Conservation (phyloP, 768 basidiomycete genomes). For the Hypholoma fasciculare region DNA sequence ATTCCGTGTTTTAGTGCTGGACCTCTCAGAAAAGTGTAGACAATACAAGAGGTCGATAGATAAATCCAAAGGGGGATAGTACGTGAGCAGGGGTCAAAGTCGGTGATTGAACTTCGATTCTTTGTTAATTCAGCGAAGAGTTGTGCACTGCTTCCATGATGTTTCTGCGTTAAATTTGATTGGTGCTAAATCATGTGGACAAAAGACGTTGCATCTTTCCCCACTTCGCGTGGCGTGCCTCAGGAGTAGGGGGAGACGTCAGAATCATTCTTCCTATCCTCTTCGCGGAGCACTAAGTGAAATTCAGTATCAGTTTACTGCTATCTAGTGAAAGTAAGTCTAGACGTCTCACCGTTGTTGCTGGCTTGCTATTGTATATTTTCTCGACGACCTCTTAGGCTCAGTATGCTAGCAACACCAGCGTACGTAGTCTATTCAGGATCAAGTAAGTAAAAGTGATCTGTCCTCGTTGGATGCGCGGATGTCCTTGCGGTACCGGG, state of each 20-base stretch:
- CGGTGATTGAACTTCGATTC: no score
- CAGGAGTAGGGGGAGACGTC: constrained; percentile 65
- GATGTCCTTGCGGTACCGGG: constrained; percentile 76
- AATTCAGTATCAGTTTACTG: neutral
- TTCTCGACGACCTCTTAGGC: constrained; percentile 72
- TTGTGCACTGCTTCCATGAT: no score
- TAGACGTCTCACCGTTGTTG: constrained; percentile 46
- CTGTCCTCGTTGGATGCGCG: constrained; percentile 77
- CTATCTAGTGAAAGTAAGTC: neutral
- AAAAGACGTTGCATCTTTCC: constrained; percentile 3
- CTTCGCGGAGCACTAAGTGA: constrained; percentile 77
- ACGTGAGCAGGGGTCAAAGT: no score
- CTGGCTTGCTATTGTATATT: constrained; percentile 58
- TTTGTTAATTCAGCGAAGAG: no score
- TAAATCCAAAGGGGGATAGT: neutral
- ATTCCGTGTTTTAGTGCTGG: no score
- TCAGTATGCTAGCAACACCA: constrained; percentile 64
- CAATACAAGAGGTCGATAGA: neutral
- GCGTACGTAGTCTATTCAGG: constrained; percentile 75
- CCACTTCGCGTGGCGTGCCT: constrained; percentile 56
- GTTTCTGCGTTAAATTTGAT: neutral
- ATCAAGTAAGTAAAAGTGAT: constrained; percentile 55
- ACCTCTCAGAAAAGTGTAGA: no score
- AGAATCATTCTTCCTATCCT: constrained; percentile 95
- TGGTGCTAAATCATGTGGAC: neutral